Evolutionary conservation across 2,329 filamentous ascomycete species (phyloP), one percentile per base, ranked within the genome.

Genomic region (Exophiala phaeomuriformis): DNA sequence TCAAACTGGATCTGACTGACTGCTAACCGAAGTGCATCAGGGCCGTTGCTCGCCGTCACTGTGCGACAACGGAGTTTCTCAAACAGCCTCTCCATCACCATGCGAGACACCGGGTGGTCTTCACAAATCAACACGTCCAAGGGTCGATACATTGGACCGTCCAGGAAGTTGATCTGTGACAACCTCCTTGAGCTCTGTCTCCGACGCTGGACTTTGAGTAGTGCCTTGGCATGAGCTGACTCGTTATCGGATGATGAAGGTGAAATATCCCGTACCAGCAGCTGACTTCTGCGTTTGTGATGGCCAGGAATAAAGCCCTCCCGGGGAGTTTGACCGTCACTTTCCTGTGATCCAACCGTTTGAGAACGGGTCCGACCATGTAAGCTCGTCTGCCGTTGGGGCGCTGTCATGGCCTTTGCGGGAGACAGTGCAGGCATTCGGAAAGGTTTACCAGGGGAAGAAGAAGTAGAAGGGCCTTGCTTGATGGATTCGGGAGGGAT

Each of bases 1-100:
- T 98, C 93, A 66, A 97, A 98, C 66, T 97, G 95, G 67, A 98
- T 91, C 67, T 97, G 91, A 65, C 91, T 91, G 77, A 95, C 88
- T 30, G 93, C 90, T 70, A 93, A 95, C 27, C 91, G 83, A 64
- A 95, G 85, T 7, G 91, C 93, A 66, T 98, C 93, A 0, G 88
- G 85, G 0, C 93, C 93, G 63, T 90, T 95, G 2, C 85, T 80
- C 3, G 93, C 91, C 2, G 88, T 90, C 64, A 98, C 93, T 5
- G 91, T 96, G 40, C 93, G 87, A 65, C 93, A 98, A 35, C 89
- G 86, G 35, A 97, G 76, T 71, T 97, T 98, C 69, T 98, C 93
- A 49, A 98, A 78, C 5, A 98, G 75, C 64, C 95, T 93, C 67
- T 98, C 93, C 91, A 98, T 97, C n/a, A 98, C 91, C 75, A 98